Base-by-base conservation (phyloP, 2,329 filamentous ascomycete genomes). In the Curvularia sp. region DNA sequence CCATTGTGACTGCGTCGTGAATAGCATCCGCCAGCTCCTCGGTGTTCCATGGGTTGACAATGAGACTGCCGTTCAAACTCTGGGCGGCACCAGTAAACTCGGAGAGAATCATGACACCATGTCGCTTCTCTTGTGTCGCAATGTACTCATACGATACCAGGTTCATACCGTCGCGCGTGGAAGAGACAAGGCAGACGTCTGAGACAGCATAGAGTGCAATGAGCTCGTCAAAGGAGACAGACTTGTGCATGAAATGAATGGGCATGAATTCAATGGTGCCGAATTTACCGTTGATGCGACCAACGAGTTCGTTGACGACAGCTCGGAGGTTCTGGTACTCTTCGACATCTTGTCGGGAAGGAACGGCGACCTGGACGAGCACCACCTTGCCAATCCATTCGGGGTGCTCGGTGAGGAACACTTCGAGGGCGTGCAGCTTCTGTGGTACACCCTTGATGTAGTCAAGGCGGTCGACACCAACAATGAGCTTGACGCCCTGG, bases 371-470 rank as follows among this genome's bases (percentile, higher is more conserved):
- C 77, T 98, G 95, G 0, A 98, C 92, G 15, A 99, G 85, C 3
- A 98, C 93, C 21, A 98, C 93, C 78, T 97, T 96, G 67, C 95
- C 95, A 60, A 98, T 94, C 93, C 93, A 97, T 77, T 98, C 94
- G 0, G 95, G 95, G 71, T 99, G 93, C 72, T 98, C 94, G 0
- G 93, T 96, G 30, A 99, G 82, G 81, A 99, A 98, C 3, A 98
- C 92, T 77, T 99, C 95, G 41, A 98, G 86, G 1, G 95, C 94
- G 73, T 98, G 95, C 9, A 99, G 83, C 78, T 99, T 99, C 79
- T 99, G 95, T 0, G 95, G 95, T 9, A 99, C 93, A 63, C 95
- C 95, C 80, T 98, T 98, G 86, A 98, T 98, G 80, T 99, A 98
- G 79, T 99, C 95, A 49, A 98, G 85, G 49, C 95, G 91, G 77